These are phyloP conservation scores for Pestalotiopsis sp. DNA, from an alignment of 2,329 filamentous ascomycete species.

Conservation along the genomic window DNA sequence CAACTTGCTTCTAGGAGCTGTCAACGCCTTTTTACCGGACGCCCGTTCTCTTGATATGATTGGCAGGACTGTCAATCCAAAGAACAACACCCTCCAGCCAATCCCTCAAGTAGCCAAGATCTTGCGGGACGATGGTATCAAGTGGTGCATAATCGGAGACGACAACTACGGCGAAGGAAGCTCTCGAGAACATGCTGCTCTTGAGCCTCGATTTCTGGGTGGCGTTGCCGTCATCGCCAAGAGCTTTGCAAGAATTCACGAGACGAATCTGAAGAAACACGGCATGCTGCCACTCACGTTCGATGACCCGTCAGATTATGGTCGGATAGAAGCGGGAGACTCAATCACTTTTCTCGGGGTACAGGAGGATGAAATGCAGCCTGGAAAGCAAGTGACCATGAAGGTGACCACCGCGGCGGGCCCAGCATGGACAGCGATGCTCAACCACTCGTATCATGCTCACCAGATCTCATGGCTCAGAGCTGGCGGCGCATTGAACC, in stretches of 20 bases:
- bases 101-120: constrained; percentile 94
- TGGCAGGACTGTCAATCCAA: constrained; percentile 94
- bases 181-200: constrained; percentile 96
- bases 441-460: constrained; percentile 97
- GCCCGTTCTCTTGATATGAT: constrained; percentile 86
- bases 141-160: constrained; percentile 98
- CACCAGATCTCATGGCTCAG: constrained; percentile 99
- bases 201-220: constrained; percentile 95
- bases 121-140: constrained; percentile 95
- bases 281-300: constrained; percentile 99
- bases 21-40: constrained; percentile 62
- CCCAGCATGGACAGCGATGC: constrained; percentile 76
- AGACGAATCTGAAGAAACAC: constrained; percentile 99
- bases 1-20: constrained; percentile 98
- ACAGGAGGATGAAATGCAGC: constrained; percentile 82
- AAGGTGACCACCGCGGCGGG: constrained; percentile 90
- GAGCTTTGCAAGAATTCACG: constrained; percentile 98
- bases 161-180: constrained; percentile 99
- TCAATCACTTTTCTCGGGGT: constrained; percentile 75
- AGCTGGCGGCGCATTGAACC: constrained; percentile 93
- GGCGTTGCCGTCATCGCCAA: constrained; percentile 95
- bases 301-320: constrained; percentile 91
- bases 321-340: constrained; percentile 92
- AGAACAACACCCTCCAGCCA: constrained; percentile 79
- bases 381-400: constrained; percentile 92